These are phyloP conservation scores for Aspergillus eucalypticola DNA, from an alignment of 2,329 filamentous ascomycete genomes.

Conservation along the genomic window DNA sequence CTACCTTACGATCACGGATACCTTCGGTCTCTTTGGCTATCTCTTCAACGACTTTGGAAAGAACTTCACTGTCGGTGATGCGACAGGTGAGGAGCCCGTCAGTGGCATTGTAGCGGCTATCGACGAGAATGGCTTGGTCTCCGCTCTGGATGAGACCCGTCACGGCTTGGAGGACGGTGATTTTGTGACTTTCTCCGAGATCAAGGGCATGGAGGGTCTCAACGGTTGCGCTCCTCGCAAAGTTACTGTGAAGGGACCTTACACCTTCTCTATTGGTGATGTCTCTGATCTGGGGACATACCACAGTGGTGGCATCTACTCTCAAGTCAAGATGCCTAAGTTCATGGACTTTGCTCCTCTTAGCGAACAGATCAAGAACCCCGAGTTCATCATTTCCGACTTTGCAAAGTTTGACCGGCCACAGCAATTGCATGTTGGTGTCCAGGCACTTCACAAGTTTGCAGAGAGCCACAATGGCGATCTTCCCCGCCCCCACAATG, in stretches of 20 bases:
- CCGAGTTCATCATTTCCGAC: slow-evolving; percentile 88
- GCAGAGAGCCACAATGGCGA: slow-evolving; percentile 68
- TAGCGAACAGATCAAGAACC: slow-evolving; percentile 74
- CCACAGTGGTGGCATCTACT: slow-evolving; percentile 82
- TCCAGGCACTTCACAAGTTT: slow-evolving; percentile 90
- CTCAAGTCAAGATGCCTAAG: slow-evolving; percentile 98
- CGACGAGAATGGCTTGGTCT: slow-evolving; percentile 85
- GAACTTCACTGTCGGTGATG: slow-evolving; percentile 85
- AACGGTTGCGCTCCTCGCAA: slow-evolving; percentile 85
- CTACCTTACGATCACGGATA: slow-evolving; percentile 83
- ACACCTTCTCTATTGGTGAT: slow-evolving; percentile 96
- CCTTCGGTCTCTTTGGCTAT: slow-evolving; percentile 88
- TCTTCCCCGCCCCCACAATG: slow-evolving; percentile 79
- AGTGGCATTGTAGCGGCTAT: slow-evolving; percentile 89
- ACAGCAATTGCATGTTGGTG: slow-evolving; percentile 84
- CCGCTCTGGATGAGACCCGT: slow-evolving; percentile 88
- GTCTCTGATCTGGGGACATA: slow-evolving; percentile 86
- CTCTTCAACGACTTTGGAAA: slow-evolving; percentile 98
- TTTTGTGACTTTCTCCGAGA: slow-evolving; percentile 89
- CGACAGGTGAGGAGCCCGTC: slow-evolving; percentile 84
- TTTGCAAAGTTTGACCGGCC: slow-evolving; percentile 98
- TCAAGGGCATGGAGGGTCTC: slow-evolving; percentile 86
- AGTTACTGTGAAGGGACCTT: slow-evolving; percentile 90
- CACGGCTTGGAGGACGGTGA: slow-evolving; percentile 97
- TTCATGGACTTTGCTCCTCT: slow-evolving; percentile 85